These are phyloP conservation scores for Quercus lobata DNA, from an alignment of 331 rosid genomes.

Conservation along the genomic window DNA sequence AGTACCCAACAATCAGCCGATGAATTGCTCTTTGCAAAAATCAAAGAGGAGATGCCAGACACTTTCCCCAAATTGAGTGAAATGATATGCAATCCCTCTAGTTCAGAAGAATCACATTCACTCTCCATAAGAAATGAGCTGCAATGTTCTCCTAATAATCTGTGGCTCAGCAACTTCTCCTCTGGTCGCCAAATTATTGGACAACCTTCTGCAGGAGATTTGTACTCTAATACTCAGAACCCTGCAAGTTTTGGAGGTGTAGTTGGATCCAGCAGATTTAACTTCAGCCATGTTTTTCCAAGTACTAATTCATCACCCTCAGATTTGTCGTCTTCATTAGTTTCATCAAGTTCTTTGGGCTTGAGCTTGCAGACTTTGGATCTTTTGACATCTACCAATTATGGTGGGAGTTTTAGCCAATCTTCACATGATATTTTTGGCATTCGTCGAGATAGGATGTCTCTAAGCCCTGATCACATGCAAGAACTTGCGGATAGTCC, in stretches of 20 bases:
- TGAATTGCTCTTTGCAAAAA: neutral
- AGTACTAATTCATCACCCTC: constrained; percentile 15
- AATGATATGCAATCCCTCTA: neutral
- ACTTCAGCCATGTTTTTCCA: constrained; percentile 19
- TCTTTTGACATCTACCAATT: constrained; percentile 26
- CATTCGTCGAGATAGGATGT: constrained; percentile 9
- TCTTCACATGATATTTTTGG: constrained; percentile 23
- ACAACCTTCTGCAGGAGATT: constrained; percentile 7
- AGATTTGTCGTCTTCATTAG: constrained; percentile 23
- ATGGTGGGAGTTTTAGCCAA: neutral
- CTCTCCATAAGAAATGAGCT: neutral
- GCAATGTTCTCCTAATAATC: constrained; percentile 9
- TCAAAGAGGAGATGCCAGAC: constrained; percentile 2
- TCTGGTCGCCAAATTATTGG: constrained; percentile 9
- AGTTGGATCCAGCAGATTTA: constrained; percentile 11
- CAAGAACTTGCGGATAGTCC: constrained; percentile 35
- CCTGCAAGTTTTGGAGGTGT: constrained; percentile 22
- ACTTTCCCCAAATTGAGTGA: constrained; percentile 11
- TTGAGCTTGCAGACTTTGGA: constrained; percentile 30
- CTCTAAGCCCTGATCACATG: constrained; percentile 25
- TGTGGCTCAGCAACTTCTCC: constrained; percentile 18
- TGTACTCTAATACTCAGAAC: constrained; percentile 6
- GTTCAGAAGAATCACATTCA: neutral
- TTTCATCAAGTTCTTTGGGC: constrained; percentile 32
- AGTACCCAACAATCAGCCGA: constrained; percentile 2